Percentiles rank a stretch among this genome's conserved stretches.
Conservation (phyloP, 2,329 filamentous ascomycete species). For the Pseudogymnoascus sp. region DNA sequence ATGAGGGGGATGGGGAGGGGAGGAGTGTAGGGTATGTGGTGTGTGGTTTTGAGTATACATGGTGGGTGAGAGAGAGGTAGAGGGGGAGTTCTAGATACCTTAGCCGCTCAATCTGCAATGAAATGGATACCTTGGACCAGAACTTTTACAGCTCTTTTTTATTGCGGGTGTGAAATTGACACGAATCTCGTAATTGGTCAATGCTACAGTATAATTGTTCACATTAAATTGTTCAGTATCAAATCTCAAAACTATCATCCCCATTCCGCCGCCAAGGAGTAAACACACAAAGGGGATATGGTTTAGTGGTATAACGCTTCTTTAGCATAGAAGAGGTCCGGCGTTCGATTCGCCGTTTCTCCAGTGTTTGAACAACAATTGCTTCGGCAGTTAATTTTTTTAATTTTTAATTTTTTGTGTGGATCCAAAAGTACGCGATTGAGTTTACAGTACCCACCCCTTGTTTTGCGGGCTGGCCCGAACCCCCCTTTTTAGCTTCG, state of each 20-base stretch:
- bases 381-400: neutral
- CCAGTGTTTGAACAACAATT: neutral
- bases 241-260: neutral
- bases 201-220: too few relatives aligned
- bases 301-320: slow-evolving; percentile 14
- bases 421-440: too few relatives aligned
- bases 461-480: too few relatives aligned
- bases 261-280: neutral
- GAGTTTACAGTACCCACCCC: neutral
- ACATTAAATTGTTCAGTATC: too few relatives aligned
- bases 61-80: neutral
- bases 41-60: neutral
- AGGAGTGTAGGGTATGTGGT: neutral
- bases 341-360: slow-evolving; percentile 15
- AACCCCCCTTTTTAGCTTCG: neutral
- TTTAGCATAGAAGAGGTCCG: slow-evolving; percentile 18
- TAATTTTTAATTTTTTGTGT: neutral
- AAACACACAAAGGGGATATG: slow-evolving; percentile 15
- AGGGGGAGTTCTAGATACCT: neutral
- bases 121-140: neutral
- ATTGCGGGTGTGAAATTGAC: too few relatives aligned
- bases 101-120: neutral
- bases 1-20: neutral
- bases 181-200: too few relatives aligned
- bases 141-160: neutral